Base-by-base conservation (phyloP, 116 monocot genomes). In the Iris pallida region DNA sequence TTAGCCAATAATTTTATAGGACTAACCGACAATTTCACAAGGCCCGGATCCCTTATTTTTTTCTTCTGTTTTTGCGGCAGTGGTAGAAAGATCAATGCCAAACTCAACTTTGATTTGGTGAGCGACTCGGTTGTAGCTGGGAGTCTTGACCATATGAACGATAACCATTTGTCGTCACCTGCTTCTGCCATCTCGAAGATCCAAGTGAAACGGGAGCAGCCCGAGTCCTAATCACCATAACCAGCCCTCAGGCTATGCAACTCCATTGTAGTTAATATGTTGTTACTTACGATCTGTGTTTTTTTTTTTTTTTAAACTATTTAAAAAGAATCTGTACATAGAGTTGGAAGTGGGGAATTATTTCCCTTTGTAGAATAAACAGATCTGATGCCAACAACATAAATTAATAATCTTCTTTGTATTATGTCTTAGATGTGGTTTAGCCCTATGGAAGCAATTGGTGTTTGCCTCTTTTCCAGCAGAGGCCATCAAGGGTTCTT, bases 101-200 rank as follows among this genome's bases (percentile, higher is more conserved):
- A 67, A 57, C 75, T 85, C 47, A 85, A 72, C 71, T 81, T 80
- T 44, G 85, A 85, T 61, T 20, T 81, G 64, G 78, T 85, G n/a
- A 85, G 85, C 8, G 85, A 85, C 61, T 75, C 74, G 6, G 71
- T 81, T 6, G 85, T 85, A 1, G 81, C 75, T 45, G 75, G 81
- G 13, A 81, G 77, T 16, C 75, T 85, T 44, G 65, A 66, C 18
- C 47, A 59, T 15, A 56, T 76, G 59, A 76, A 72, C 48, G 48
- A 20, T 42, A 66, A 42, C 9, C 47, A 53, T 13, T 65, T 56
- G 30, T 65, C 77, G 58, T 56, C 66, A n/a, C 52, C 69, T 7
- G 70, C 66, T 12, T 58, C 48, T 8, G 12, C 51, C 5, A 30
- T 47, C 20, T 19, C 60, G 19, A 69, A 79, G 53, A 11, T 16